phyloP scores from a whole-genome alignment of 108 stramenopile genomes.

The Nitzschia sp. region DNA sequence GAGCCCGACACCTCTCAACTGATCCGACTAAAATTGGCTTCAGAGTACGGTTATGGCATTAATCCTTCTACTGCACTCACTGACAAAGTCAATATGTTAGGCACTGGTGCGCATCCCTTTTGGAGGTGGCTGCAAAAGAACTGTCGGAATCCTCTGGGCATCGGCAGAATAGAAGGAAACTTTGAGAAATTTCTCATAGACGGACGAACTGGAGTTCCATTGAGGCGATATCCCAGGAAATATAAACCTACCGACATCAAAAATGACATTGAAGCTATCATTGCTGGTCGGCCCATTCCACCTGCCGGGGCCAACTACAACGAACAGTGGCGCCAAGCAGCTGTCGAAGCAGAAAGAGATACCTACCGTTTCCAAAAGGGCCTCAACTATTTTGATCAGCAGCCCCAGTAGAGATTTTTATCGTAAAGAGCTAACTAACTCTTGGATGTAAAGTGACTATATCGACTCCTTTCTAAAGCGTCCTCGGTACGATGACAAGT shows the following conservation, averaged over 20 bases:
- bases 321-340: conserved; percentile 84
- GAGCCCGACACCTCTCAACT: conserved; percentile 89
- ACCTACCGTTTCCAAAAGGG: conserved; percentile 91
- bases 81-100: conserved; percentile 84
- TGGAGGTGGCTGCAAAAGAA: conserved; percentile 88
- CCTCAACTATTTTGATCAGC: conserved; percentile 86
- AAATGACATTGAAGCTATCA: conserved; percentile 76
- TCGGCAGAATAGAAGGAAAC: conserved; percentile 85
- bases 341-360: conserved; percentile 77
- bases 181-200: conserved; percentile 91
- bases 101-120: conserved; percentile 81
- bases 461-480: too few relatives aligned
- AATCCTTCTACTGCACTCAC: conserved; percentile 77
- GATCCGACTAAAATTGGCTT: conserved; percentile 83
- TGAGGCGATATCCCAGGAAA: conserved; percentile 85
- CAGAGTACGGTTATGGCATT: conserved; percentile 88
- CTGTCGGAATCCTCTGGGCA: conserved; percentile 80
- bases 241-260: conserved; percentile 80
- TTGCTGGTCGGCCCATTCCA: conserved; percentile 59
- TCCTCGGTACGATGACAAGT: too few relatives aligned
- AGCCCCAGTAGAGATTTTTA: not conserved
- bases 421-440: too few relatives aligned
- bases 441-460: too few relatives aligned
- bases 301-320: conserved; percentile 78
- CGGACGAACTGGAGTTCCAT: conserved; percentile 73